Base-by-base conservation (phyloP, 495 filamentous ascomycete species). In the Beverwykella pulmonaria region DNA sequence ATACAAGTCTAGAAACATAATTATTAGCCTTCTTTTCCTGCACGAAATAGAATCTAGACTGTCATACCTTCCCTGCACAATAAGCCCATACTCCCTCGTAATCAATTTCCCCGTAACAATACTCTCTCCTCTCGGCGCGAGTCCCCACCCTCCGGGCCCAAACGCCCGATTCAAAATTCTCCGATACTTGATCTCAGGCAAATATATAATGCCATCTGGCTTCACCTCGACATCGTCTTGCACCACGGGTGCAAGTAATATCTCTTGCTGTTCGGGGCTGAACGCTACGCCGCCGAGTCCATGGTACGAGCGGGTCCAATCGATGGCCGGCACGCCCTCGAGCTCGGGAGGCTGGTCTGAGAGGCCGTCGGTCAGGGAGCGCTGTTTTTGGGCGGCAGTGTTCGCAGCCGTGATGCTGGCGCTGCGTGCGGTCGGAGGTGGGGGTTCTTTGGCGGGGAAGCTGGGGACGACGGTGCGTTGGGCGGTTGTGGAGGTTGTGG, bases 121-220 rank as follows among this genome's bases (percentile, higher is more conserved):
- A 63, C 92, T 89, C 81, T 96, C 92, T 15, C 93, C 90, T 22
- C 94, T 79, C 19, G 94, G 94, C 46, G 91, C 94, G 39, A 98
- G 77, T 1, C 94, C 95, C 94, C 94, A 98, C 1, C 89, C 94
- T 2, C 95, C 95, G 1, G 94, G 94, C 0, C 94, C 94, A 78
- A 98, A 98, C 0, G 94, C 92, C 41, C 79, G 74, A 73, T 97
- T 97, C 68, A 98, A 78, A 61, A 97, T 97, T 41, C 94, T 82
- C 23, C 94, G 82, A 78, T 98, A 98, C 77, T 98, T 98, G 81
- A 98, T 98, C 84, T 98, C 94, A 15, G 94, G 94, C 59, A 98
- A 82, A 75, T 97, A 98, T 52, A 97, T 81, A 70, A 98, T 95
- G 29, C 94, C 94, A 78, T 98, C 94, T 26, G 91, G 89, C 81